Base-by-base conservation (phyloP, 116 monocot species). In the Dioscorea cayenensis region DNA sequence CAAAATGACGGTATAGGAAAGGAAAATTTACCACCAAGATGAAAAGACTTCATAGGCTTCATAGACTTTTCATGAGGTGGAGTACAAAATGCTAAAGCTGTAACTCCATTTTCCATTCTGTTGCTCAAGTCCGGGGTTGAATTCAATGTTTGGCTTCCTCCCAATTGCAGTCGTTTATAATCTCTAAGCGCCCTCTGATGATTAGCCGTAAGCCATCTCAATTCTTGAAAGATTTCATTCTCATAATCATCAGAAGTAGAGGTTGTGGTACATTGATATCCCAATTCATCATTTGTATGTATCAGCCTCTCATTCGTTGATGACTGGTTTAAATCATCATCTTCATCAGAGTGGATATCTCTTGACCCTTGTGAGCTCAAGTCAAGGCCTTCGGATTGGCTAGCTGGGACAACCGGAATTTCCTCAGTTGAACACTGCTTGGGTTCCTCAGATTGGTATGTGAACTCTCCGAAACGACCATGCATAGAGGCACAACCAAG, bases 391-490 rank as follows among this genome's bases (percentile, higher is more conserved):
- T 73, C 71, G 9, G 61, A 65, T 13, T 72, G 77, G 66, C 65
- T 71, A 19, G 76, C 20, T 3, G 72, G 78, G 12, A 72, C 18
- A 48, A 22, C 28, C 0, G 72, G 51, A 6, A 64, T 63, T 43
- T 60, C 80, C 10, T 74, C 73, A 1, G 58, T 71, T 51, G 64
- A 50, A 60, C 64, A 63, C 49, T 80, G 82, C 49, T 85, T 77
- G 18, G 75, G 70, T 23, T 67, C 87, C 43, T 94, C 87, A 19
- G 68, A 36, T 70, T 80, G 73, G 63, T 80, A 94, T 17, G 86
- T 86, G 36, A 94, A 84, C 82, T 91, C 86, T 58, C 80, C 88
- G 52, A 95, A 95, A 19, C 95, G 72, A 16, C 95, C 86, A 66
- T 89, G 95, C 82, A 91, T 76, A 36, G 82, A 70, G 55, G 85